Evolutionary conservation across 2,329 filamentous ascomycete species (phyloP).

Genomic region (Pseudohalonectria lignicola): DNA sequence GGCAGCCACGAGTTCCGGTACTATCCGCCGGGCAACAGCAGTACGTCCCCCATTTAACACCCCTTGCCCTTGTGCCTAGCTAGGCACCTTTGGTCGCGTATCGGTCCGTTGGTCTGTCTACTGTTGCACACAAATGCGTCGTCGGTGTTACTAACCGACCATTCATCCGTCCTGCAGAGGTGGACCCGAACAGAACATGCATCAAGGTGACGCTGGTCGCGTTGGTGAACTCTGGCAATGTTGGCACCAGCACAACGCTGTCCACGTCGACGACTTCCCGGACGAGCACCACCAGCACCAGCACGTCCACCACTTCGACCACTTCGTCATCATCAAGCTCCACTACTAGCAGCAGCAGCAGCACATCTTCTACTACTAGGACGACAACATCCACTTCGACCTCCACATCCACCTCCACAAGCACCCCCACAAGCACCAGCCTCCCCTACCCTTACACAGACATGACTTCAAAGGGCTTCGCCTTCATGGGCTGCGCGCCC

Average conservation of each 20-base stretch:
- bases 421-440: conserved; percentile 3
- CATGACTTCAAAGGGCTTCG: conserved; percentile 11
- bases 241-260: not conserved
- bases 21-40: conserved; percentile 19
- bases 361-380: no score
- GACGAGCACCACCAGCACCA: conserved; percentile 6
- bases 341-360: no score
- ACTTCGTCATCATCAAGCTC: no score
- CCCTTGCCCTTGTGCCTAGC: no score
- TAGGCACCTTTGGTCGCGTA: no score
- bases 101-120: no score
- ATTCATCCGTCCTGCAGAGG: conserved; percentile 4
- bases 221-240: conserved; percentile 4
- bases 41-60: no score
- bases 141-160: not conserved
- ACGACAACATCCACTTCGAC: no score
- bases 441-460: conserved; percentile 8
- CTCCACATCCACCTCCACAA: conserved; percentile 1
- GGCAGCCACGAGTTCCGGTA: conserved; percentile 21
- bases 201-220: conserved; percentile 14
- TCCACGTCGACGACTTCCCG: conserved; percentile 4
- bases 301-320: conserved; percentile 2
- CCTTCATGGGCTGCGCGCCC: conserved; percentile 15
- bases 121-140: no score
- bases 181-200: conserved; percentile 12